These are phyloP conservation scores for Rubroshorea leprosula DNA, from an alignment of 345 rosid genomes.

Conservation along the genomic window DNA sequence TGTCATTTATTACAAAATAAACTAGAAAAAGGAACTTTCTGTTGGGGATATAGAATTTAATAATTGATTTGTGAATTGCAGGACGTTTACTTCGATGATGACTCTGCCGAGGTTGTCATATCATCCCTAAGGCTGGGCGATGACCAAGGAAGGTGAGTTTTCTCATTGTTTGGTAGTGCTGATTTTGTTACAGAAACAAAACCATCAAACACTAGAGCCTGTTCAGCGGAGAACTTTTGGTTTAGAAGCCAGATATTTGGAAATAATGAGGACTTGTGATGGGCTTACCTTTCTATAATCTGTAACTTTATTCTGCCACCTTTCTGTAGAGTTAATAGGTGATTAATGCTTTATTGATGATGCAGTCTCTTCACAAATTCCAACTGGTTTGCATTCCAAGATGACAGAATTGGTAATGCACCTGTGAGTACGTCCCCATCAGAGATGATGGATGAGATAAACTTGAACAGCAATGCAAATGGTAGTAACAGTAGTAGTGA, in stretches of 20 bases:
- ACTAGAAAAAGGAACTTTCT: background rate
- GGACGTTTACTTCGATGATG: conserved; percentile 94
- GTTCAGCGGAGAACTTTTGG: too few relatives aligned
- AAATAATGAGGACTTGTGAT: background rate
- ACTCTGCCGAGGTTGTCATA: conserved; percentile 87
- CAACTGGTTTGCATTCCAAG: conserved; percentile 97
- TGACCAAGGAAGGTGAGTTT: conserved; percentile 83
- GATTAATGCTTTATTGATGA: conserved; percentile 18
- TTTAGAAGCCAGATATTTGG: background rate
- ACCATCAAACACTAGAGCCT: background rate
- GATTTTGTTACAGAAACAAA: background rate
- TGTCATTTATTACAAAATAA: conserved; percentile 2
- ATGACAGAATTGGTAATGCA: conserved; percentile 53
- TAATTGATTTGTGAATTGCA: conserved; percentile 24
- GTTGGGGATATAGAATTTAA: background rate
- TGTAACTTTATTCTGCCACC: too few relatives aligned
- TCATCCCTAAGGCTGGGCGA: conserved; percentile 94
- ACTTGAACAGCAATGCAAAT: conserved; percentile 56
- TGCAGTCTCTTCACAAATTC: conserved; percentile 87
- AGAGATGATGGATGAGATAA: conserved; percentile 74
- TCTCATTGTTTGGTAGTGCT: background rate
- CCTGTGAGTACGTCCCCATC: conserved; percentile 44
- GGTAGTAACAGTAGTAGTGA: conserved; percentile 75
- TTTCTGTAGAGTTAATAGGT: background rate
- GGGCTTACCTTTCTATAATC: background rate